Evolutionary conservation across 2,329 filamentous ascomycete species (phyloP).

Genomic region (Colletotrichum tropicale): DNA sequence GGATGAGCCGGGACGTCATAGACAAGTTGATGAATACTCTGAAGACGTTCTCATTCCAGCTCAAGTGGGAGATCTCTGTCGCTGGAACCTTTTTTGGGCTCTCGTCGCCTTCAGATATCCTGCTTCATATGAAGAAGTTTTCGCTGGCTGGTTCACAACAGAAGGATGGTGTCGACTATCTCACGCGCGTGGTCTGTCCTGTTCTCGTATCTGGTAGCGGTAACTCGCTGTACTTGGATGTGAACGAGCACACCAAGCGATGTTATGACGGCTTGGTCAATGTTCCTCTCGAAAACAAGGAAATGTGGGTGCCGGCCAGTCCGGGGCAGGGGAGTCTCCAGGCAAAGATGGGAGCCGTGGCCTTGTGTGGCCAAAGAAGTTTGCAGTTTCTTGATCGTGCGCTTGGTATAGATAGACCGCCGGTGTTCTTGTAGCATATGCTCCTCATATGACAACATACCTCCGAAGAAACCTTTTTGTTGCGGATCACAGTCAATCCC

Average conservation of each 20-base stretch:
- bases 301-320: slow-evolving; percentile 25
- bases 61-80: slow-evolving; percentile 32
- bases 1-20: slow-evolving; percentile 27
- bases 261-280: slow-evolving; percentile 17
- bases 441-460: neutral
- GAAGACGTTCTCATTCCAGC: slow-evolving; percentile 27
- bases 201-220: slow-evolving; percentile 30
- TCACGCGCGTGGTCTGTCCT: slow-evolving; percentile 28
- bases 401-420: slow-evolving; percentile 11
- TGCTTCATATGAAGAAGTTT: slow-evolving; percentile 24
- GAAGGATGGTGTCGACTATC: slow-evolving; percentile 20
- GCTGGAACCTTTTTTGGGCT: slow-evolving; percentile 27
- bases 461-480: too few relatives aligned
- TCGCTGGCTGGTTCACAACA: neutral
- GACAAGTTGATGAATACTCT: slow-evolving; percentile 26
- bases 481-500: too few relatives aligned
- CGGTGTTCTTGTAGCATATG: neutral
- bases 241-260: slow-evolving; percentile 10
- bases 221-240: slow-evolving; percentile 22
- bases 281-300: slow-evolving; percentile 13
- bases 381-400: slow-evolving; percentile 25
- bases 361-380: slow-evolving; percentile 21
- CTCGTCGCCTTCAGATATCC: slow-evolving; percentile 24
- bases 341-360: slow-evolving; percentile 28
- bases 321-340: slow-evolving; percentile 22